Base-by-base conservation (phyloP, 345 rosid genomes). In the Sapria himalayana region DNA sequence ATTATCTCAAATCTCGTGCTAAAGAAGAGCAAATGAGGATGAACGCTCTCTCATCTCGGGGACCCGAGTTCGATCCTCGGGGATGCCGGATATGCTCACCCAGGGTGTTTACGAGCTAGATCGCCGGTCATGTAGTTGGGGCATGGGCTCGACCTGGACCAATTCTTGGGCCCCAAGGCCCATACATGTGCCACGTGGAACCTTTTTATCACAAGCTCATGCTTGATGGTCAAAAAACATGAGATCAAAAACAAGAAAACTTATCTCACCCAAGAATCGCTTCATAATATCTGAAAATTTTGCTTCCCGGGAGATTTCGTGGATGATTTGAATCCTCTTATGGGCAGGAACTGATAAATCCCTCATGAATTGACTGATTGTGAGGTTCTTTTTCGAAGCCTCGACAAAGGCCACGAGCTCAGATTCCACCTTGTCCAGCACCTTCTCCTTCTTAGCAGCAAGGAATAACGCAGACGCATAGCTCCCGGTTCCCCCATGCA, bases 391-490 rank as follows among this genome's bases (percentile, higher is more conserved):
- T 57, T 74, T 73, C 37, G 61, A 56, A 54, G 91, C 85, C 60
- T 60, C 81, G 14, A 64, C 59, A 58, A 89, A 57, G 47, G 62
- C 75, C 41, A 69, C 55, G 49, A 89, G 57, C 37, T 89, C 94
- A 2, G 78, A 13, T 58, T 78, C 93, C 41, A 89, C 78, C 57
- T 65, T 74, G 35, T 89, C 84, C 59, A 89, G 44, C 19, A 56
- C 42, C 52, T 76, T 82, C 15, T 68, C 46, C 51, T 69, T 76
- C 54, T 60, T 85, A 25, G 91, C 74, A 31, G 78, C 74, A 15
- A 74, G 10, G 65, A 64, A 89, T 22, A 89, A 45, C 50, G 93
- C 82, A 9, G 93, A 64, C 25, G 98, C 93, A 71, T 78, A 89
- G 65, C 78, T 89, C 9, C 94, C 98, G 40, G 74, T 14, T 37